Evolutionary conservation across 2,329 filamentous ascomycete genomes (phyloP).

Genomic region (Fusarium newnesense): DNA sequence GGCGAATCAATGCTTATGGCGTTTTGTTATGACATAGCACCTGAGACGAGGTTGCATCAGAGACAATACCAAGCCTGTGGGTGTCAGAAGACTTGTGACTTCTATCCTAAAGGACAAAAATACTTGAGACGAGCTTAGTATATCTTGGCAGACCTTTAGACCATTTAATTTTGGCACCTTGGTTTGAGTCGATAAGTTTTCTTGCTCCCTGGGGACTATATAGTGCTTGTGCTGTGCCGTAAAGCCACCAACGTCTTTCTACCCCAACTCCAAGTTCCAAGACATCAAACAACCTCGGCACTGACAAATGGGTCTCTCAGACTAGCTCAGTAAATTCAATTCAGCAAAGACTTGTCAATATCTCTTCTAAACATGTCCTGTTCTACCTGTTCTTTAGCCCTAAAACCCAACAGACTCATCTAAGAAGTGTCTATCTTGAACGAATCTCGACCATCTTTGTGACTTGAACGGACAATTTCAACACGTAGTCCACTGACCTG

Average conservation of each 20-base stretch:
- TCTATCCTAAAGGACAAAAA: background rate
- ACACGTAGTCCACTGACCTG: slow-evolving; percentile 46
- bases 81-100: background rate
- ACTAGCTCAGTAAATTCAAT: background rate
- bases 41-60: background rate
- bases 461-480: slow-evolving; percentile 45
- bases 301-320: background rate
- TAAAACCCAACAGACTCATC: background rate
- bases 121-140: background rate
- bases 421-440: slow-evolving; percentile 33
- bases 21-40: background rate
- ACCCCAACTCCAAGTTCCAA: background rate
- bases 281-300: background rate
- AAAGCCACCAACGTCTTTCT: background rate
- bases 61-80: background rate
- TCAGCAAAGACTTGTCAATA: background rate
- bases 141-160: background rate
- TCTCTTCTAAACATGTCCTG: background rate
- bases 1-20: background rate
- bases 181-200: background rate
- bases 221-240: background rate
- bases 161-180: background rate
- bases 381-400: background rate
- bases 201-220: background rate
- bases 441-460: background rate